phyloP scores from a whole-genome alignment of 1,284 basidiomycete species.

The Spongispora temasekensis region DNA sequence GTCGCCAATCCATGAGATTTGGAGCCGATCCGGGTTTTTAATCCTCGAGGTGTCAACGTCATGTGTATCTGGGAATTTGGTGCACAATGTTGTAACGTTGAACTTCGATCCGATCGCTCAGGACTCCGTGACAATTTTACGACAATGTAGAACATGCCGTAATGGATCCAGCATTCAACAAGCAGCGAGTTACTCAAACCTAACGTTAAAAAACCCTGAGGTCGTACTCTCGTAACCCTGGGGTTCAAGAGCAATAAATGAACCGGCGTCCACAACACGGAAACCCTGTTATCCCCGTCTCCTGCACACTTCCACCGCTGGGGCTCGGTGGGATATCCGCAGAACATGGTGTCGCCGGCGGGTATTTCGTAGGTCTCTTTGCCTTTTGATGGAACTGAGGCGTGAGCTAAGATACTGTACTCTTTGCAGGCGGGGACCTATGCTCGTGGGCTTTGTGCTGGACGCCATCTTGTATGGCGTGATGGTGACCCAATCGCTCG shows the following conservation, averaged over 20 bases:
- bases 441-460: slow-evolving; percentile 43
- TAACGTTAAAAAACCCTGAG: slow-evolving; percentile 15
- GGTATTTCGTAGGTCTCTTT: slow-evolving; percentile 23
- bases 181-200: slow-evolving; percentile 2
- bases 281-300: slow-evolving; percentile 6
- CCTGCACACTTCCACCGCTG: slow-evolving; percentile 4
- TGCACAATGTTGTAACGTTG: too few species aligned
- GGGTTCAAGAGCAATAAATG: slow-evolving; percentile 15
- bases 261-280: slow-evolving; percentile 3
- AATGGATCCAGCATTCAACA: neutral
- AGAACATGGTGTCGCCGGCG: slow-evolving; percentile 19
- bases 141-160: slow-evolving; percentile 5
- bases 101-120: too few species aligned
- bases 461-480: slow-evolving; percentile 44
- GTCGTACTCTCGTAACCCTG: slow-evolving; percentile 23
- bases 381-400: neutral
- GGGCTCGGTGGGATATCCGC: slow-evolving; percentile 11
- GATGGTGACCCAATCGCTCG: slow-evolving; percentile 43
- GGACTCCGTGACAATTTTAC: neutral
- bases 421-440: slow-evolving; percentile 39
- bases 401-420: neutral
- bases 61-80: too few species aligned
- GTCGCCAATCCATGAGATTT: too few species aligned
- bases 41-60: too few species aligned
- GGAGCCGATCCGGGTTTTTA: too few species aligned